Base-by-base conservation (phyloP, 768 basidiomycete species). In the Naganishia antarctica region DNA sequence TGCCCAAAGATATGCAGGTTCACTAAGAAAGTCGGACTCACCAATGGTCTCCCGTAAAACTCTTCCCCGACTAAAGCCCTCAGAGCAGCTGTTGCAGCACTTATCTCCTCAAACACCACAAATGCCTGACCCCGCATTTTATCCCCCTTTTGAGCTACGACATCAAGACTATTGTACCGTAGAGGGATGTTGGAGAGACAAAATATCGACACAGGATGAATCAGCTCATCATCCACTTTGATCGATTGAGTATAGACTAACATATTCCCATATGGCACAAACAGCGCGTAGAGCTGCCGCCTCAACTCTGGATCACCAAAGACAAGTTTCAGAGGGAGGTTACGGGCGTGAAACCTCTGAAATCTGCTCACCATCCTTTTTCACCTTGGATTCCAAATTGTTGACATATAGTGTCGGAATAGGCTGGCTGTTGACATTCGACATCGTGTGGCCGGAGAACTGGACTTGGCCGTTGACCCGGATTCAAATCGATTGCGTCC, bases 121-220 rank as follows among this genome's bases (percentile, higher is more conserved):
- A 96, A 98, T 1, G 94, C 94, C 78, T 96, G 92, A 23, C 92
- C 93, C 68, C 87, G 84, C 86, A 89, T 90, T 78, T 86, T 88
- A 64, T 84, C 80, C 74, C 82, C 84, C 78, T 94, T 92, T 26
- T 87, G 85, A 25, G 93, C 92, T 64, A 97, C 84, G 65, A 98
- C 85, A 76, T 97, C 94, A 81, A 98, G 84, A 64, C 76, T 77
- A 50, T 37, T 47, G 18, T 23, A 18, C 45, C 7, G 45, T n/a
- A n/a, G n/a, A n/a, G n/a, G n/a, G n/a, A n/a, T n/a, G 45, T 46
- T 7, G 21, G 45, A n/a, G 7, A 21, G 21, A 18, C 45, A 51
- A 51, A 21, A 4, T 15, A 37, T 16, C 25, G 2, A 32, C 23
- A 41, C 6, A 57, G 34, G 37, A 34, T n/a, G 34, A 23, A 34